Evolutionary conservation across 305 asterid genomes (phyloP), one percentile per base, ranked within the genome.

Genomic region (Fraxinus sp.): DNA sequence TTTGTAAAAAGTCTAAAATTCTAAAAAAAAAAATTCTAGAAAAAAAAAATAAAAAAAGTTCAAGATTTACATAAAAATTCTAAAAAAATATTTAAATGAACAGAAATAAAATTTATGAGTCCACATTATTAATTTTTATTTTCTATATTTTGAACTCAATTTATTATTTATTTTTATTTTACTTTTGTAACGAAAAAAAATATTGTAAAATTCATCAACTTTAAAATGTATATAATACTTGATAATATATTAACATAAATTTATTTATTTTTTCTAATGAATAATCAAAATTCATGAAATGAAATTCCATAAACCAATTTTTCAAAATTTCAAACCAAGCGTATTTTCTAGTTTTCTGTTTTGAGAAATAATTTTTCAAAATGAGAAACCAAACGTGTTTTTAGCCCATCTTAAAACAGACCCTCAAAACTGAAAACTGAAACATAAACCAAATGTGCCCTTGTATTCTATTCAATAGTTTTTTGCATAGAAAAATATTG

Each of bases 401-500:
- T 49, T 49, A 14, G 20, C 59, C 59, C 20, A 4, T 49, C 1
- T 49, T 49, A 49, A 49, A 49, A 49, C 6, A 14, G 20, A 49
- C 59, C 2, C 22, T 52, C 62, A 52, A 52, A 52, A 52, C 2
- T 4, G 2, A 52, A 52, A 52, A 52, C 62, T 16, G 3, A 52
- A 52, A 52, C 3, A 52, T 52, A 52, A 52, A 16, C 62, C 62
- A 52, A 52, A 52, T 52, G 62, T 2, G 22, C 62, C 22, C 22
- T 52, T 52, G 32, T 46, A 77, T 39, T 32, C 71, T 62, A 22
- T 20, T 62, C 71, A 20, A 78, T 64, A 64, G n/a, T 24, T 64
- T 64, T 24, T 64, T 66, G 80, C 55, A 73, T 26, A n/a, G 75
- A 73, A 73, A 62, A 33, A 79, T 39, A 64, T 43, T 46, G n/a